Percentiles rank a stretch among this genome's conserved stretches.
phyloP scores from a whole-genome alignment of 345 rosid genomes.

The Carallia pectinifolia region DNA sequence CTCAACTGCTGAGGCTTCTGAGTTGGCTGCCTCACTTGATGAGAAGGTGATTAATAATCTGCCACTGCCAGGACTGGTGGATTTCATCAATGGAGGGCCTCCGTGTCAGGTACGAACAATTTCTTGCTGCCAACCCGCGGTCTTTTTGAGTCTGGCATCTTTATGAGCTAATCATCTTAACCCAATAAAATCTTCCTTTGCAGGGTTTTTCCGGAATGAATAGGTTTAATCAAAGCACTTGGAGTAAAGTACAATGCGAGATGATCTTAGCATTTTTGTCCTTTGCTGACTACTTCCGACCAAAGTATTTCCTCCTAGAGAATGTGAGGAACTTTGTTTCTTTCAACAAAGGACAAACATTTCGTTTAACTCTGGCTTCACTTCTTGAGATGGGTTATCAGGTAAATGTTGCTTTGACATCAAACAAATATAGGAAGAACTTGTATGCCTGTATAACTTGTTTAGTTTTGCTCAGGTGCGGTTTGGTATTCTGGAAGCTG shows the following conservation, averaged over 20 bases:
- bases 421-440: background rate
- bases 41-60: slow-evolving; percentile 39
- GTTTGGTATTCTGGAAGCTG: slow-evolving; percentile 92
- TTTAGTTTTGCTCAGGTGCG: slow-evolving; percentile 53
- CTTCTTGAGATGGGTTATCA: slow-evolving; percentile 61
- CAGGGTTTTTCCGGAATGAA: slow-evolving; percentile 97
- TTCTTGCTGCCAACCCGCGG: background rate
- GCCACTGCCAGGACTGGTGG: slow-evolving; percentile 68
- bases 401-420: slow-evolving; percentile 21
- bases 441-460: background rate
- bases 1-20: slow-evolving; percentile 70
- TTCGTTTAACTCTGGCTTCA: slow-evolving; percentile 70
- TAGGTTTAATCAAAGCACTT: slow-evolving; percentile 61
- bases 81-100: slow-evolving; percentile 94
- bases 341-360: slow-evolving; percentile 79
- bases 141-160: background rate
- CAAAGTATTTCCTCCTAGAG: slow-evolving; percentile 84
- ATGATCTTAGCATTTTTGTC: slow-evolving; percentile 54
- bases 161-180: background rate
- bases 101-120: slow-evolving; percentile 71
- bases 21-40: slow-evolving; percentile 38
- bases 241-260: slow-evolving; percentile 85
- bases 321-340: slow-evolving; percentile 85
- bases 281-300: slow-evolving; percentile 87
- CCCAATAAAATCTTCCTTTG: slow-evolving; percentile 7